phyloP scores from a whole-genome alignment of 257 asterid genomes.

The Solanum etuberosum region DNA sequence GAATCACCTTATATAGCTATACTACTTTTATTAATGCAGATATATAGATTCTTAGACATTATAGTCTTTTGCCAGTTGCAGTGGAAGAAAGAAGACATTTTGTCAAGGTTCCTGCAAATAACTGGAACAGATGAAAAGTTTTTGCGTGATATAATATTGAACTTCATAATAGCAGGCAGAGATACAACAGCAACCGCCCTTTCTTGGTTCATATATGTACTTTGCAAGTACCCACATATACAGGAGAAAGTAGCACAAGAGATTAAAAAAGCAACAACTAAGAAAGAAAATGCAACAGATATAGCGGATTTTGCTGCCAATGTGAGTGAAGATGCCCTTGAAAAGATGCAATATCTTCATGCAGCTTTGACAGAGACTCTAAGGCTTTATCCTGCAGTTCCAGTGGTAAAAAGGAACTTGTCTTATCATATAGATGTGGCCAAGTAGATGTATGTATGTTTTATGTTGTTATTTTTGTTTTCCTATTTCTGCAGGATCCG shows the following conservation, averaged over 20 bases:
- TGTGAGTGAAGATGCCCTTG: slow-evolving; percentile 29
- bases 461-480: not conserved
- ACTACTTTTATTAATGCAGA: not conserved
- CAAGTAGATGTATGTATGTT: not conserved
- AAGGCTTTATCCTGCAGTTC: slow-evolving; percentile 46
- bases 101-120: slow-evolving; percentile 38
- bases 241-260: not conserved
- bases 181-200: slow-evolving; percentile 42
- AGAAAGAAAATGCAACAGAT: not conserved
- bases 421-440: not conserved
- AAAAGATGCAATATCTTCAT: slow-evolving; percentile 50
- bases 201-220: slow-evolving; percentile 25
- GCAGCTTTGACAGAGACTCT: slow-evolving; percentile 51
- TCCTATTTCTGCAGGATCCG: slow-evolving; percentile 24
- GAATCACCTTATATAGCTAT: not conserved
- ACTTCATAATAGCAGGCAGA: slow-evolving; percentile 43
- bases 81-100: slow-evolving; percentile 44
- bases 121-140: slow-evolving; percentile 21
- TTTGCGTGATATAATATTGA: slow-evolving; percentile 41
- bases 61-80: slow-evolving; percentile 12
- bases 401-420: slow-evolving; percentile 18
- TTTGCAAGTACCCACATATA: not conserved
- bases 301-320: slow-evolving; percentile 14
- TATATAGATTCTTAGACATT: not conserved
- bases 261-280: slow-evolving; percentile 8